Percentiles rank a stretch among this genome's conserved stretches.
Conservation (phyloP, 805 yeast species). For the Pichia nanzhaoensis region DNA sequence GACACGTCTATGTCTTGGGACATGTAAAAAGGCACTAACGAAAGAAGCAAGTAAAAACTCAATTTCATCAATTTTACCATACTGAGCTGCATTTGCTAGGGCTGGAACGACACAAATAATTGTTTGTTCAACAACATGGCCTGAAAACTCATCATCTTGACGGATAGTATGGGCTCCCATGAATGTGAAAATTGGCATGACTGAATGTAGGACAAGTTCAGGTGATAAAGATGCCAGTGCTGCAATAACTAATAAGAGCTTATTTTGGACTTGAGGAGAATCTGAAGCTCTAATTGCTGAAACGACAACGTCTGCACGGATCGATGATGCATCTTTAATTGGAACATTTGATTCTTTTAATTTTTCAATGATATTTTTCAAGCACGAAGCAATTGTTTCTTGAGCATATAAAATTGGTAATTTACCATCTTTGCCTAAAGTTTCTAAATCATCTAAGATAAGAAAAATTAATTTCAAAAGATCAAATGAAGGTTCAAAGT, state of each 20-base stretch:
- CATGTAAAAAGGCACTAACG: constrained; percentile 90
- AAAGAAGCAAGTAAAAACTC: constrained; percentile 84
- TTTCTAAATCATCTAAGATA: constrained; percentile 66
- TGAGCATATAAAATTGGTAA: constrained; percentile 87
- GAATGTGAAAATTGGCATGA: constrained; percentile 98
- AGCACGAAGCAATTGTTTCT: constrained; percentile 82
- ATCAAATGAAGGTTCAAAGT: constrained; percentile 27
- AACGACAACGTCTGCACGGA: constrained; percentile 86
- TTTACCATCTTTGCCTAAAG: constrained; percentile 85
- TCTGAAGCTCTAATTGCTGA: constrained; percentile 82
- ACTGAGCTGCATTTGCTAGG: constrained; percentile 44
- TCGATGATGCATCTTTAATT: constrained; percentile 50
- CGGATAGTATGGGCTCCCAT: constrained; percentile 98
- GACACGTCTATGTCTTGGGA: constrained; percentile 94
- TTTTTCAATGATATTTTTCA: constrained; percentile 59
- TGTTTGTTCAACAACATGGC: constrained; percentile 88
- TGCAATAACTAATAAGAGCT: constrained; percentile 75
- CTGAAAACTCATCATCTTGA: constrained; percentile 94
- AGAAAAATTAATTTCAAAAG: constrained; percentile 42
- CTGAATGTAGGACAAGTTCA: constrained; percentile 86
- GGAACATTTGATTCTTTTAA: constrained; percentile 36
- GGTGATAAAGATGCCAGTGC: constrained; percentile 85
- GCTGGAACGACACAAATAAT: constrained; percentile 89
- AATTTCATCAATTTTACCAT: constrained; percentile 51
- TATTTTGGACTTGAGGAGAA: constrained; percentile 93